A percentile compares a stretch with the other conserved stretches of the same genome.
phyloP scores from a whole-genome alignment of 768 basidiomycete species.

The Chalciporus chontae region DNA sequence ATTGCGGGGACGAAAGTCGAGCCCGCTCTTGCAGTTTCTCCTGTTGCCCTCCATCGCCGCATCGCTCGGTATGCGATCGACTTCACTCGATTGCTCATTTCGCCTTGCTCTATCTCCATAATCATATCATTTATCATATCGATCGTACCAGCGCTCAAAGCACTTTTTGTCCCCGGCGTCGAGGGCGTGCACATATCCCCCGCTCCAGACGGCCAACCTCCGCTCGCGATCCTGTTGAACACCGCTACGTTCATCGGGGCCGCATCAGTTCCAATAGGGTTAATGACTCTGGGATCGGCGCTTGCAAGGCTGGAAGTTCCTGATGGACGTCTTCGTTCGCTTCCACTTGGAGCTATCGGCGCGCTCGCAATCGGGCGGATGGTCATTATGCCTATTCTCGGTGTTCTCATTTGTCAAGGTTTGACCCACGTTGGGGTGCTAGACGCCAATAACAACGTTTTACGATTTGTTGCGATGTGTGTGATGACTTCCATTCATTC shows the following conservation, averaged over 20 bases:
- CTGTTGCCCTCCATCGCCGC: slow-evolving; percentile 3
- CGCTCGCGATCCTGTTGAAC: slow-evolving; percentile 58
- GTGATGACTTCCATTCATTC: slow-evolving; percentile 23
- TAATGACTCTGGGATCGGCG: slow-evolving; percentile 60
- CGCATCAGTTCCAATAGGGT: slow-evolving; percentile 60
- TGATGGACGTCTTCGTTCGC: slow-evolving; percentile 37
- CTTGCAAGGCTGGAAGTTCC: slow-evolving; percentile 58
- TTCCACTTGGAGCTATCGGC: slow-evolving; percentile 52
- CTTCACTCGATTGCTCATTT: slow-evolving; percentile 38
- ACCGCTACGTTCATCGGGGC: slow-evolving; percentile 56
- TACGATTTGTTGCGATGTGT: slow-evolving; percentile 68
- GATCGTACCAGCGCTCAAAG: slow-evolving; percentile 54
- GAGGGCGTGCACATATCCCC: slow-evolving; percentile 40
- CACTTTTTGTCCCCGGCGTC: slow-evolving; percentile 49
- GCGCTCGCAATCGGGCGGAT: slow-evolving; percentile 53
- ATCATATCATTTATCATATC: slow-evolving; percentile 53
- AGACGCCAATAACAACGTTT: slow-evolving; percentile 48
- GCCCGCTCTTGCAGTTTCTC: not conserved
- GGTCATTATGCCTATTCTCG: slow-evolving; percentile 56
- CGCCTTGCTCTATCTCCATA: slow-evolving; percentile 52
- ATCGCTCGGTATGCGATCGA: slow-evolving; percentile 4
- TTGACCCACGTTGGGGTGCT: slow-evolving; percentile 49
- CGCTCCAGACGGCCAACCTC: slow-evolving; percentile 66
- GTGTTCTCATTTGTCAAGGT: slow-evolving; percentile 52
- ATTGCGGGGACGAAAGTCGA: not conserved